Evolutionary conservation across 164 flowering plant species (phyloP).

Genomic region (Magnolia changhungtana): DNA sequence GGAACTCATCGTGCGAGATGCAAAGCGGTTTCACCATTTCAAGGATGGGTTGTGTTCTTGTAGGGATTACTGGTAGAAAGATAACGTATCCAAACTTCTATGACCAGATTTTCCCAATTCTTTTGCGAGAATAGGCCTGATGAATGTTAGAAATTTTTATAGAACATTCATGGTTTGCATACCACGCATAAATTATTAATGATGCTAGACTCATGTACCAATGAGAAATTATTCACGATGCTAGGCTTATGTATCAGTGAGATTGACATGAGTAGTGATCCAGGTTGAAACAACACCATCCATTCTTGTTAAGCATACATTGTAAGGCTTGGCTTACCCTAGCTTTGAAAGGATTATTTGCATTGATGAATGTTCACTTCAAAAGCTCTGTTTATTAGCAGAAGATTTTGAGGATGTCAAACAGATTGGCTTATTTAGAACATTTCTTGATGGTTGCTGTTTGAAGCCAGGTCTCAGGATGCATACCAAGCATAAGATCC

Average conservation of each 20-base stretch:
- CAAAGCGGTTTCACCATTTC: conserved; percentile 60
- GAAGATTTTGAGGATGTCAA: no score
- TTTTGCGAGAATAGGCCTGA: not conserved
- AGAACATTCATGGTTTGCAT: not conserved
- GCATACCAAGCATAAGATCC: no score
- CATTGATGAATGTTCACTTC: no score
- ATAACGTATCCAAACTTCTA: not conserved
- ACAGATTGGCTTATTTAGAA: no score
- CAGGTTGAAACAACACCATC: no score
- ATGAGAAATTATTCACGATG: not conserved
- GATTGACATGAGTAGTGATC: not conserved
- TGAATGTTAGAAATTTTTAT: not conserved
- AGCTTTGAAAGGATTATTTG: no score
- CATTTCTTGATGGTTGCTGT: no score
- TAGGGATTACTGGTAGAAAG: conserved; percentile 48
- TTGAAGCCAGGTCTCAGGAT: no score
- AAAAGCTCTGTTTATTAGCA: no score
- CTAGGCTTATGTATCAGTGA: not conserved
- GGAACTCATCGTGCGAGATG: conserved; percentile 47
- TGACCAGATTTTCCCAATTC: not conserved
- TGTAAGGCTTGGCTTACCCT: no score
- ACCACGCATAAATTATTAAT: not conserved
- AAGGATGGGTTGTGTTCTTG: conserved; percentile 53
- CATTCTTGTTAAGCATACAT: no score
- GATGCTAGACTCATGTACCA: conserved; percentile 20